Conservation (phyloP, 768 basidiomycete genomes). For the Mycena crocata region DNA sequence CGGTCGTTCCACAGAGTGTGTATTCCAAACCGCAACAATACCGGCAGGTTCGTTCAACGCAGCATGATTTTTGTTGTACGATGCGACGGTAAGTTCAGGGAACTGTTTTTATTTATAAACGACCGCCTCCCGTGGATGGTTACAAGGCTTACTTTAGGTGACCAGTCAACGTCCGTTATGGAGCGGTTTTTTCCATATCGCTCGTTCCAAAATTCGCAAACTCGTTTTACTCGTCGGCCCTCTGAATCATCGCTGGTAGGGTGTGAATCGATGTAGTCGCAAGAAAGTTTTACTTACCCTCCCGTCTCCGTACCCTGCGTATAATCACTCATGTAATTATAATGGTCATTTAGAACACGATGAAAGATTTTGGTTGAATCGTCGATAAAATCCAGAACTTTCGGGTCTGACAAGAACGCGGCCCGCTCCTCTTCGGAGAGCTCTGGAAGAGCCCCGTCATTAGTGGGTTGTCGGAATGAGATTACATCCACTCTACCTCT, state of each 20-base stretch:
- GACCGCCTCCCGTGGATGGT: no score
- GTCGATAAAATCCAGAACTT: slow-evolving; percentile 94
- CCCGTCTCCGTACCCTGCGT: slow-evolving; percentile 89
- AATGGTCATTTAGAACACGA: slow-evolving; percentile 92
- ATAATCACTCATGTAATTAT: slow-evolving; percentile 98
- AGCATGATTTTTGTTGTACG: slow-evolving; percentile 97
- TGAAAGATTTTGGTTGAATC: slow-evolving; percentile 95
- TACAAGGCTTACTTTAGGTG: slow-evolving; percentile 78
- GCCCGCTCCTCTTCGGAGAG: slow-evolving; percentile 88
- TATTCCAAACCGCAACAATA: slow-evolving; percentile 97
- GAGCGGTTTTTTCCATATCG: slow-evolving; percentile 92
- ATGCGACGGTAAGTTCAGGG: slow-evolving; percentile 93
- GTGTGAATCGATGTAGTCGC: slow-evolving; percentile 11
- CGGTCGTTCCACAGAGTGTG: slow-evolving; percentile 93
- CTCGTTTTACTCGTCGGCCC: slow-evolving; percentile 88
- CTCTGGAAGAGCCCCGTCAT: slow-evolving; percentile 57
- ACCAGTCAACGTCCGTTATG: slow-evolving; percentile 98
- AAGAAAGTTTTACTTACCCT: slow-evolving; percentile 63
- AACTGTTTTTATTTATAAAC: slow-evolving; percentile 63
- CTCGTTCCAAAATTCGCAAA: slow-evolving; percentile 96
- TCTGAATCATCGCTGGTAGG: slow-evolving; percentile 84
- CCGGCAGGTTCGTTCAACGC: slow-evolving; percentile 97
- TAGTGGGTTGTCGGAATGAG: background rate
- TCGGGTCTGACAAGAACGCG: slow-evolving; percentile 86
- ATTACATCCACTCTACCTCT: slow-evolving; percentile 62